These are phyloP conservation scores for Massospora cicadina DNA, from an alignment of 371 early-diverging fungal species.

Conservation along the genomic window DNA sequence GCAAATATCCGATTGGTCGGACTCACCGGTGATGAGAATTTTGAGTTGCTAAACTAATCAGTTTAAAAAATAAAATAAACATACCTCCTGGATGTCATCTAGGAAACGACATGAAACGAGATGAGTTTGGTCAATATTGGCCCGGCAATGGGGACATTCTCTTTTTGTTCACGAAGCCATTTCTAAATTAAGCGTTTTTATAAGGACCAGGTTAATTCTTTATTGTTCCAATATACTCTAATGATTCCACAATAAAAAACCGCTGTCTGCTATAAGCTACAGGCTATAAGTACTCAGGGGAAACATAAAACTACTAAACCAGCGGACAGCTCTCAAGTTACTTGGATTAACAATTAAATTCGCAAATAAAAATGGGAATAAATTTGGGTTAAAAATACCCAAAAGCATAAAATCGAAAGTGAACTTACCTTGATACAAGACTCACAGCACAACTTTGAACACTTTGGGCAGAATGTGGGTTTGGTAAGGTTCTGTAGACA, in stretches of 20 bases:
- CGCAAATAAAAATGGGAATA: too few relatives aligned
- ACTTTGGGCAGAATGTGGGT: constrained; percentile 9
- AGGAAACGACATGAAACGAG: constrained; percentile 10
- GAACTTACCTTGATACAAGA: constrained; percentile 11
- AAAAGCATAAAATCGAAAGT: not conserved
- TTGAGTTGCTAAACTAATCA: constrained; percentile 7
- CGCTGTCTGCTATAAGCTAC: too few relatives aligned
- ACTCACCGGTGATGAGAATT: not conserved
- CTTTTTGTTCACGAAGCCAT: constrained; percentile 10
- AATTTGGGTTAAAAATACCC: too few relatives aligned
- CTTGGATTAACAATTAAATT: too few relatives aligned
- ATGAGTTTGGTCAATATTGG: constrained; percentile 6
- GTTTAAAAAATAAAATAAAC: not conserved
- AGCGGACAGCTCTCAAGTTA: too few relatives aligned
- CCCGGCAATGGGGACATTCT: constrained; percentile 13
- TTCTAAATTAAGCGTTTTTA: constrained; percentile 8
- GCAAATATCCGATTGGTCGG: not conserved
- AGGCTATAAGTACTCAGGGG: too few relatives aligned
- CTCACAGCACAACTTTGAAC: constrained; percentile 11
- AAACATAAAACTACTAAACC: too few relatives aligned
- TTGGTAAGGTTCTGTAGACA: constrained; percentile 4
- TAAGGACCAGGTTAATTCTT: too few relatives aligned
- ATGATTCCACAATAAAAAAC: too few relatives aligned
- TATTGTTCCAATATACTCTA: too few relatives aligned
- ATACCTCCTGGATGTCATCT: constrained; percentile 11